A percentile compares a stretch with the other conserved stretches of the same genome.
Evolutionary conservation across 176 grass and related monocot genomes (phyloP).

Genomic region (Bolboschoenus planiculmis): DNA sequence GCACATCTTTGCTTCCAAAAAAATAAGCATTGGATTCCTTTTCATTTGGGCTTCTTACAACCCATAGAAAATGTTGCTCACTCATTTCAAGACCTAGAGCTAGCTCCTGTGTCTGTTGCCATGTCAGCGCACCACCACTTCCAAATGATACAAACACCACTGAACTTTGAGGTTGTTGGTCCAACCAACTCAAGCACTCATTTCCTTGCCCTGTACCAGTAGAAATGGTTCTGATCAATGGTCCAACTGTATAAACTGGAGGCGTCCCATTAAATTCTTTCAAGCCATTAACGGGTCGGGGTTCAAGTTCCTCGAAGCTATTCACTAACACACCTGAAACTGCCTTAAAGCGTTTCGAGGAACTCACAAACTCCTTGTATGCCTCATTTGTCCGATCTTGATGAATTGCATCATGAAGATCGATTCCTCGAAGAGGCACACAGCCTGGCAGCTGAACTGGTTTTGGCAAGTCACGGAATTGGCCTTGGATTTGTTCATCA

Average conservation of each 20-base stretch:
- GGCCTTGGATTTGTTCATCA: conserved; percentile 13
- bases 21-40: conserved; percentile 25
- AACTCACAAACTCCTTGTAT: conserved; percentile 56
- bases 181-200: conserved; percentile 45
- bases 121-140: conserved; percentile 24
- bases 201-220: neutral
- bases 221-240: conserved; percentile 10
- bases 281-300: conserved; percentile 8
- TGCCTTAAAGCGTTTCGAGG: conserved; percentile 9
- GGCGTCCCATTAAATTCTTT: conserved; percentile 9
- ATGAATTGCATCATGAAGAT: conserved; percentile 40
- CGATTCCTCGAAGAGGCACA: conserved; percentile 42
- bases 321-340: conserved; percentile 51
- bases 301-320: conserved; percentile 54
- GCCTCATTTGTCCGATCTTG: conserved; percentile 35
- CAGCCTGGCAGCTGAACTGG: conserved; percentile 50
- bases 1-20: conserved; percentile 39
- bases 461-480: conserved; percentile 43
- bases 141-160: conserved; percentile 61
- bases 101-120: conserved; percentile 38
- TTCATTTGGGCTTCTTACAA: conserved; percentile 49
- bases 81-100: conserved; percentile 44
- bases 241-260: conserved; percentile 33
- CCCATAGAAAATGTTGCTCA: conserved; percentile 52
- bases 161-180: conserved; percentile 31